These are phyloP conservation scores for Rhodotorula taiwanensis DNA, from an alignment of 768 basidiomycete species.

Conservation along the genomic window DNA sequence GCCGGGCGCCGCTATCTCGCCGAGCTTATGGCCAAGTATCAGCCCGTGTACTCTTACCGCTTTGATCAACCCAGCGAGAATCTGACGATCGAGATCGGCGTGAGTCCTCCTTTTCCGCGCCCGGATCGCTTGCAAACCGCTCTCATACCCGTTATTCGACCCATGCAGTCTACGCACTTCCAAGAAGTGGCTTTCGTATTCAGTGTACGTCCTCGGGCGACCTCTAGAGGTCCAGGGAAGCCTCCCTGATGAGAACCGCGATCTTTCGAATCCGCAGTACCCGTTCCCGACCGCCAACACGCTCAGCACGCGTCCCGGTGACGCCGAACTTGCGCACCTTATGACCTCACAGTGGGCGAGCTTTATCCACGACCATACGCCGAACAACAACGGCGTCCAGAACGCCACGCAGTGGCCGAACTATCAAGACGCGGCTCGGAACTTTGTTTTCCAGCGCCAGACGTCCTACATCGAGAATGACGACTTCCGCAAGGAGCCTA, in stretches of 20 bases:
- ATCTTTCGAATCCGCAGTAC: no score
- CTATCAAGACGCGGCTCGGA: conserved; percentile 6
- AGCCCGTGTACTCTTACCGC: conserved; percentile 30
- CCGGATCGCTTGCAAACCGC: neutral
- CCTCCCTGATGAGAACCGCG: no score
- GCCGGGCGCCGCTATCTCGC: conserved; percentile 20
- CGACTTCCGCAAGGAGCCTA: conserved; percentile 13
- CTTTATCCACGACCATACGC: conserved; percentile 28
- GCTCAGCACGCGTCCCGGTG: conserved; percentile 27
- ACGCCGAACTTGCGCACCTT: conserved; percentile 21
- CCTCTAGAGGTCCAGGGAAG: no score
- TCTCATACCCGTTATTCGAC: neutral
- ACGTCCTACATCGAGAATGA: conserved; percentile 14
- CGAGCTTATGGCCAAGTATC: neutral
- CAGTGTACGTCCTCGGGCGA: neutral
- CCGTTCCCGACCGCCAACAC: conserved; percentile 19
- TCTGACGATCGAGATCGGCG: conserved; percentile 19
- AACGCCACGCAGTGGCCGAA: conserved; percentile 26
- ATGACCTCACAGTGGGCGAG: conserved; percentile 25
- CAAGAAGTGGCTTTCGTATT: conserved; percentile 23
- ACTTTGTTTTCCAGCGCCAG: conserved; percentile 19
- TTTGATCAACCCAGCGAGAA: conserved; percentile 22
- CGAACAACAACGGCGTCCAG: conserved; percentile 24
- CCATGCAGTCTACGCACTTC: conserved; percentile 1
- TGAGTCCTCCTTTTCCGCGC: neutral